Evolutionary conservation across 2,329 filamentous ascomycete genomes (phyloP), one percentile per base, ranked within the genome.

Genomic region (Diplodia intermedia): DNA sequence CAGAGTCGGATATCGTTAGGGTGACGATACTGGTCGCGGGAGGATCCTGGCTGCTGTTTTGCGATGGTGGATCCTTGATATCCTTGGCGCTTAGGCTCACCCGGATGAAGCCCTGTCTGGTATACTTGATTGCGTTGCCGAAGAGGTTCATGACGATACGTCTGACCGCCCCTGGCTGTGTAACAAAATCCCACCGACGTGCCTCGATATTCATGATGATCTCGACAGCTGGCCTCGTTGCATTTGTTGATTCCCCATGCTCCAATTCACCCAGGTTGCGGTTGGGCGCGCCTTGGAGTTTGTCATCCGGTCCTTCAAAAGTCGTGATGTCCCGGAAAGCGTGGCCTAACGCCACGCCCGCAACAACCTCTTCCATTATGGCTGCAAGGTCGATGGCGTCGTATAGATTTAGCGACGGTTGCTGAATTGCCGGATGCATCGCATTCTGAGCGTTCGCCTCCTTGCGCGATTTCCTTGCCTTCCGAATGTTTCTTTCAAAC

Each of bases 1-100:
- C 90, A 0, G 89, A 89, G 71, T 92, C 90, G 0, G 82, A 80
- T 1, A 92, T 84, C 0, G 81, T 85, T 6, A 89, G 72, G 0
- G 74, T 74, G 1, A 81, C 75, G 47, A 74, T 49, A 15, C 66
- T 68, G 6, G 69, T 61, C 2, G 68, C 54, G 5, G 50, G 57
- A 12, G 31, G 47, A n/a, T 68, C 67, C 9, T 65, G 60, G 20
- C 29, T 53, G 49, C 23, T 60, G 29, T 29, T 49, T 50, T 62
- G 57, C 36, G 33, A 50, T 23, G 36, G 53, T 43, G 5, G 36
- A 12, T 47, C 54, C 43, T 57, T 53, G 31, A 68, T 33, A 36
- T 69, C 66, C n/a, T 70, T 61, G 2, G 69, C 67, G 3, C 65
- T 61, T 2, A 73, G 66, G 60, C 65, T 67, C 11, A 71, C 70